Evolutionary conservation across 2,329 filamentous ascomycete species (phyloP), one percentile per base, ranked within the genome.

Genomic region (Fusarium sp.): DNA sequence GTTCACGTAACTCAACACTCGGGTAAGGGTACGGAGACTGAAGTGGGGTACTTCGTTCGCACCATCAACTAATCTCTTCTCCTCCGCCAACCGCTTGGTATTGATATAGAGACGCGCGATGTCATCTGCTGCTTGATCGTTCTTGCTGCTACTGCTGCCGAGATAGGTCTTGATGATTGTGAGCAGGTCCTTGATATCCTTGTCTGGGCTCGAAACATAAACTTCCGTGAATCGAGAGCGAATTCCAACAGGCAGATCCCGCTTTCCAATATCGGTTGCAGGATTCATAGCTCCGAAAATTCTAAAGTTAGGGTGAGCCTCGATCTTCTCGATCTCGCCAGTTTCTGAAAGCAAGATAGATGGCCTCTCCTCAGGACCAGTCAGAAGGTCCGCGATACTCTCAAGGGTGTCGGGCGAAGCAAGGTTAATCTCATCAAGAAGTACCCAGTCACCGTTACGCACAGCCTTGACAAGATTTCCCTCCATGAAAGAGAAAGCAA

Each of bases 231-330:
- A 99, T 49, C 94, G 88, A 10, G 94, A 97, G 57, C 95, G 87
- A 42, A 98, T 88, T 2, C 95, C 94, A 56, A 92, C 89, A 1
- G 95, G 94, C 16, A 99, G 83, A 78, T 99, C 96, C 57, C 95
- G 91, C 81, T 99, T 99, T 64, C 97, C 96, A 57, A 97, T 90
- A 81, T 99, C 96, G 4, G 96, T 99, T 7, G 96, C 96, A 31
- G 96, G 96, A 75, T 99, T 99, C 96, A 99, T 99, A 30, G 97
- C 96, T 52, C 93, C 97, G 76, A 99, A 99, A 15, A 99, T 92
- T 38, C 96, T 90, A 78, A 99, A 99, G 69, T 97, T 90, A 0
- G 93, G 91, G 78, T 99, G 95, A 1, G 94, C 96, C 64, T 90
- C 86, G 36, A 99, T 90, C 69, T 94, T 89, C 78, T 98, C 93